Percentiles rank a stretch among this genome's conserved stretches.
phyloP scores from a whole-genome alignment of 139 green algal genomes.

The Chlamydomonas eustigma region DNA sequence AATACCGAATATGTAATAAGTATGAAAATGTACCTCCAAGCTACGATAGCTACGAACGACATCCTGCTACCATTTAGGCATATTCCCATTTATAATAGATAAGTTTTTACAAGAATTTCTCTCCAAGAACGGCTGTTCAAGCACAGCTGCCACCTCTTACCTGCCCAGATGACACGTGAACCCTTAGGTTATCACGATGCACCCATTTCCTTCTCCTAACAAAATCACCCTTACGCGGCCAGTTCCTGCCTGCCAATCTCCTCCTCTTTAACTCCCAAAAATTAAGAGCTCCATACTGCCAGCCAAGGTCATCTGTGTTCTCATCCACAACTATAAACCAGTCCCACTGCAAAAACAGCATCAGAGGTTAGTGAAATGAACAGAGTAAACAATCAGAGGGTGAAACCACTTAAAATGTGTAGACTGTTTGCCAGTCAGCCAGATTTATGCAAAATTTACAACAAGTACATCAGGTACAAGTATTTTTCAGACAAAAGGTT shows the following conservation, averaged over 20 bases:
- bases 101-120: too few species aligned
- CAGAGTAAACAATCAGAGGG: not conserved
- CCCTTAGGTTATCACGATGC: too few species aligned
- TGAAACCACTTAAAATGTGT: not conserved
- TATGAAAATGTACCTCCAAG: too few species aligned
- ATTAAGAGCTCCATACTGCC: not conserved
- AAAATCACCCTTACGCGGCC: not conserved
- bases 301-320: conserved; percentile 1
- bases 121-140: too few species aligned
- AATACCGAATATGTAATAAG: too few species aligned
- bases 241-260: not conserved
- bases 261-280: not conserved
- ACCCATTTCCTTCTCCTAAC: not conserved
- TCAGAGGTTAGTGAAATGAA: not conserved
- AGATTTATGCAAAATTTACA: not conserved
- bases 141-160: too few species aligned
- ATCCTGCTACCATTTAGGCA: too few species aligned
- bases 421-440: not conserved
- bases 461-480: not conserved
- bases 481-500: too few species aligned
- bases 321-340: conserved; percentile 9
- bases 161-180: too few species aligned
- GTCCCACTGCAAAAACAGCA: not conserved
- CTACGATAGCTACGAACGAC: too few species aligned
- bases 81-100: too few species aligned